Base-by-base conservation (phyloP, 75 land plant genomes). In the Selaginella tamariscina region DNA sequence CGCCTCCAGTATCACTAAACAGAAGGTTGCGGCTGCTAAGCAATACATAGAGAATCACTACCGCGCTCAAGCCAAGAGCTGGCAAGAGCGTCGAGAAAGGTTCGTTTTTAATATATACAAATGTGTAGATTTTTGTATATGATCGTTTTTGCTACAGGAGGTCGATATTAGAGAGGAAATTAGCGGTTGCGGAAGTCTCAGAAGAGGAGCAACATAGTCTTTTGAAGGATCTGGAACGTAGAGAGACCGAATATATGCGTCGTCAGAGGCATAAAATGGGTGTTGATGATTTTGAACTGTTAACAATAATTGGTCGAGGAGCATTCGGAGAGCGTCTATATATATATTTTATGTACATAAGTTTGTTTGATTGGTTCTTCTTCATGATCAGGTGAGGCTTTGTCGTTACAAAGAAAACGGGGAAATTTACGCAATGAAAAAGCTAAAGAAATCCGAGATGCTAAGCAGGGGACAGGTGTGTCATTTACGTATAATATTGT, bases 311-410 rank as follows among this genome's bases (percentile, higher is more conserved):
- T 77, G 92, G 92, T 0, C 79, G 81, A 77, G 92, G 92, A 39
- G 88, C 92, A 30, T 86, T 86, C 68, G 89, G 84, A 22, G 93
- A 88, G 89, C n/a, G n/a, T n/a, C n/a, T n/a, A n/a, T n/a, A n/a
- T 64, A 21, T 2, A 1, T 64, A 1, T 24, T 18, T 5, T 67
- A 32, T 67, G n/a, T 32, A 26, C 23, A 32, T 1, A 24, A 49
- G 18, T n/a, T 67, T 33, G 21, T 18, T 2, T 18, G 18, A 26
- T 24, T 67, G 68, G 68, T 2, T 2, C 15, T 67, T 32, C 23
- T 32, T 26, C 21, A 32, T 22, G 29, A 57, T 65, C 82, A 87
- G 91, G 87, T 87, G 15, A 82, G 85, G 66, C 65, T 84, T 15
- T 87, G 91, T 55, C 78, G 85, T 30, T 81, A 78, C 72, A 87